A percentile compares a stretch with the other conserved stretches of the same genome.
phyloP scores from a whole-genome alignment of 768 basidiomycete genomes.

The Sporobolomyces roseus region DNA sequence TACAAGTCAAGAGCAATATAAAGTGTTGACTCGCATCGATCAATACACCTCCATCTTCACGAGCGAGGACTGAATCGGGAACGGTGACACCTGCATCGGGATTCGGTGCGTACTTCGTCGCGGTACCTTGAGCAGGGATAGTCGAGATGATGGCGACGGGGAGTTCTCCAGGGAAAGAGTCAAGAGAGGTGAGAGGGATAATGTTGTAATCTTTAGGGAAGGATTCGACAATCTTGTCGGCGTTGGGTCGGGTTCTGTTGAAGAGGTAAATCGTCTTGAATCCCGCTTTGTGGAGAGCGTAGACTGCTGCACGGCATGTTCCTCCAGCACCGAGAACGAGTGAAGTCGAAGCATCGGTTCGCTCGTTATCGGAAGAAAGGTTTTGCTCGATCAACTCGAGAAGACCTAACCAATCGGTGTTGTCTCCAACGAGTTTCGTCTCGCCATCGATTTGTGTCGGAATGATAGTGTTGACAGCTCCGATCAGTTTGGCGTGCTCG shows the following conservation, averaged over 20 bases:
- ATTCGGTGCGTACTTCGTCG: conserved; percentile 47
- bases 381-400: conserved; percentile 52
- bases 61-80: conserved; percentile 59
- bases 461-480: conserved; percentile 91
- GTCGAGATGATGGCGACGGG: conserved; percentile 82
- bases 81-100: conserved; percentile 53
- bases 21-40: conserved; percentile 67
- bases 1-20: too few relatives aligned
- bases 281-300: conserved; percentile 70
- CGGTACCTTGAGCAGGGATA: conserved; percentile 68
- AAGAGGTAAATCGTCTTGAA: conserved; percentile 71
- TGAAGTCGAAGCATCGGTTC: conserved; percentile 53
- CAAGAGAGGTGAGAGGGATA: conserved; percentile 59
- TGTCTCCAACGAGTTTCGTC: conserved; percentile 73
- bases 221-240: conserved; percentile 61
- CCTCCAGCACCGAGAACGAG: conserved; percentile 94
- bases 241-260: conserved; percentile 77
- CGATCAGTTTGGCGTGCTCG: conserved; percentile 74
- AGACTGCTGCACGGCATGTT: conserved; percentile 88
- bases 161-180: conserved; percentile 47
- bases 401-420: conserved; percentile 95
- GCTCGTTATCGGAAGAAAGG: conserved; percentile 50
- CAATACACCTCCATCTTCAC: conserved; percentile 63
- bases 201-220: conserved; percentile 67
- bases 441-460: conserved; percentile 51